Conservation (phyloP, 2,329 filamentous ascomycete genomes). For the Orbilia blumenaviensis region DNA sequence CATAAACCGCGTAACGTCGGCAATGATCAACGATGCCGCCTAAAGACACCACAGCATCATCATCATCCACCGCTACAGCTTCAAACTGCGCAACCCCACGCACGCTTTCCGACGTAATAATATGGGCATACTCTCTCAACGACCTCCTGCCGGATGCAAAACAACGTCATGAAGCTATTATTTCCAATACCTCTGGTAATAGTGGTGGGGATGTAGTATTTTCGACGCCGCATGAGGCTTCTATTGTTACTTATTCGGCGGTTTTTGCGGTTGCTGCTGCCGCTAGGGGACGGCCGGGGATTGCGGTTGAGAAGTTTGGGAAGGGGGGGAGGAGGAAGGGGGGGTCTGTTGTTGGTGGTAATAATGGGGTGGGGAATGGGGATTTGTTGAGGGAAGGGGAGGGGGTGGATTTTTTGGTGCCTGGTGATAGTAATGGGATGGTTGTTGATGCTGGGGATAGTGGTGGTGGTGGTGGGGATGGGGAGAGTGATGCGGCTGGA, state of each 20-base stretch:
- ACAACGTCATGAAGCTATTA: not conserved
- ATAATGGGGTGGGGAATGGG: not conserved
- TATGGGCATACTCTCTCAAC: slow-evolving; percentile 27
- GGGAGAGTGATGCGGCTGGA: not conserved
- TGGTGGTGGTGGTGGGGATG: not conserved
- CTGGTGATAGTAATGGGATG: not conserved
- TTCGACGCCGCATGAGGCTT: slow-evolving; percentile 2
- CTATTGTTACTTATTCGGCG: not conserved
- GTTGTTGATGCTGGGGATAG: not conserved
- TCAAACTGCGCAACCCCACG: not conserved
- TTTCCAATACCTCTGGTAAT: no score
- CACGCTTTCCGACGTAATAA: slow-evolving; percentile 24
- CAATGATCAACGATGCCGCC: not conserved
- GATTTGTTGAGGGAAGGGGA: not conserved
- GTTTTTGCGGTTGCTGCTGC: slow-evolving; percentile 42
- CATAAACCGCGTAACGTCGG: no score
- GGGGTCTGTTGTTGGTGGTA: no score
- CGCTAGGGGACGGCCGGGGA: slow-evolving; percentile 19
- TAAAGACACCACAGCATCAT: not conserved
- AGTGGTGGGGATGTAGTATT: slow-evolving; percentile 25
- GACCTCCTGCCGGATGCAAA: not conserved
- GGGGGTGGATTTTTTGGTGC: not conserved
- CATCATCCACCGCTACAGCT: not conserved
- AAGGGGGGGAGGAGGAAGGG: not conserved
- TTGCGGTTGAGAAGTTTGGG: slow-evolving; percentile 26